These are phyloP conservation scores for Penicillium freii DNA, from an alignment of 2,329 filamentous ascomycete species.

Conservation along the genomic window DNA sequence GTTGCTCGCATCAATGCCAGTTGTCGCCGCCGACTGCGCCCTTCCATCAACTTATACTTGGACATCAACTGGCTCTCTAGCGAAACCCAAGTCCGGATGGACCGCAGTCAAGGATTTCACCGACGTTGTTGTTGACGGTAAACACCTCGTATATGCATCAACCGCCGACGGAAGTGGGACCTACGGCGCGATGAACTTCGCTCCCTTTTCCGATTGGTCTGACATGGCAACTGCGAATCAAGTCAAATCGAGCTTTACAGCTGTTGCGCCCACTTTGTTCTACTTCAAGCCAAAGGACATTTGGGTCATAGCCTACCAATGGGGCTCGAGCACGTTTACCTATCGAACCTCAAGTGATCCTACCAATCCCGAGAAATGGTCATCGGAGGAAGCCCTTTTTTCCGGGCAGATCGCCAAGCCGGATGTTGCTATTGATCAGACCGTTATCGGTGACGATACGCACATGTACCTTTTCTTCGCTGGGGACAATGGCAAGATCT, in stretches of 20 bases:
- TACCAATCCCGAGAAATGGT: slow-evolving; percentile 58
- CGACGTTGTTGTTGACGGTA: slow-evolving; percentile 53
- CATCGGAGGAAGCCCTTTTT: slow-evolving; percentile 54
- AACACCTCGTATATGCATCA: slow-evolving; percentile 62
- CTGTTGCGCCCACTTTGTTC: slow-evolving; percentile 63
- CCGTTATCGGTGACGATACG: slow-evolving; percentile 58
- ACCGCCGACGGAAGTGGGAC: slow-evolving; percentile 43
- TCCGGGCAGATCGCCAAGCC: slow-evolving; percentile 52
- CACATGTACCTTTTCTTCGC: slow-evolving; percentile 68
- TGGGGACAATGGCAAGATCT: slow-evolving; percentile 66
- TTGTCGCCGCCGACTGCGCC: neutral
- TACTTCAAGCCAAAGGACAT: slow-evolving; percentile 60
- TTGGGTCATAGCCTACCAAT: slow-evolving; percentile 67
- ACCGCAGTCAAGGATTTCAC: slow-evolving; percentile 64
- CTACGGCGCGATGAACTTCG: slow-evolving; percentile 61
- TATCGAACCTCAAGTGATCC: slow-evolving; percentile 61
- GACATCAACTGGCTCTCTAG: slow-evolving; percentile 54
- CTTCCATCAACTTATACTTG: slow-evolving; percentile 59
- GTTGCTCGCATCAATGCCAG: neutral
- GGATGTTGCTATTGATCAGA: slow-evolving; percentile 60
- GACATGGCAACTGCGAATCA: slow-evolving; percentile 53
- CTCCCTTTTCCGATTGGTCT: slow-evolving; percentile 53
- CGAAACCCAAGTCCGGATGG: slow-evolving; percentile 55
- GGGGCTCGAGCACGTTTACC: slow-evolving; percentile 59
- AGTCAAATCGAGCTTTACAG: slow-evolving; percentile 46